These are phyloP conservation scores for Lyophyllum atratum DNA, from an alignment of 768 basidiomycete species.

Conservation along the genomic window DNA sequence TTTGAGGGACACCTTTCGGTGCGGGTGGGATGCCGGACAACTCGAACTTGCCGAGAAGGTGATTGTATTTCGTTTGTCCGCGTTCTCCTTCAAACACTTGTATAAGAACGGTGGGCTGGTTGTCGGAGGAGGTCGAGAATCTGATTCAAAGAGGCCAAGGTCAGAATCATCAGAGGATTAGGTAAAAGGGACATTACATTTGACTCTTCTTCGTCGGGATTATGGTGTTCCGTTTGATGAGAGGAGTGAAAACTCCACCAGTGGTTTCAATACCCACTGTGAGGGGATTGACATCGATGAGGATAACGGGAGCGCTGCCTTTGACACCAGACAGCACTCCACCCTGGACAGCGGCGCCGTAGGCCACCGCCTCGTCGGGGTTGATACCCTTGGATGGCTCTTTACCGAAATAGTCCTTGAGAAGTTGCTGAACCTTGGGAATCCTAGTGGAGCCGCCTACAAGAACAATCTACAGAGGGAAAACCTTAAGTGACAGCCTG, in stretches of 20 bases:
- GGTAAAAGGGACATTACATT: slow-evolving; percentile 27
- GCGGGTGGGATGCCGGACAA: slow-evolving; percentile 88
- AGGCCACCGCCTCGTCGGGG: slow-evolving; percentile 75
- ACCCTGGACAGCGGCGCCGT: slow-evolving; percentile 72
- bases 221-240: slow-evolving; percentile 50
- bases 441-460: slow-evolving; percentile 74
- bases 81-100: slow-evolving; percentile 92
- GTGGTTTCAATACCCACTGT: slow-evolving; percentile 66
- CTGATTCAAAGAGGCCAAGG: slow-evolving; percentile 15
- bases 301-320: slow-evolving; percentile 51
- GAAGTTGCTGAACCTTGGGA: slow-evolving; percentile 66
- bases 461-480: slow-evolving; percentile 37
- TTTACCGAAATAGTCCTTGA: slow-evolving; percentile 69
- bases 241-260: slow-evolving; percentile 59
- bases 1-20: slow-evolving; percentile 86
- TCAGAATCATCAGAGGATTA: not conserved
- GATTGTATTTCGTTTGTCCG: slow-evolving; percentile 87
- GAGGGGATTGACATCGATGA: slow-evolving; percentile 60
- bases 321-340: slow-evolving; percentile 64
- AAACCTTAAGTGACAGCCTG: not conserved
- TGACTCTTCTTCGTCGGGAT: slow-evolving; percentile 55
- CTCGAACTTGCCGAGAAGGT: slow-evolving; percentile 88
- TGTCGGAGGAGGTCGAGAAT: slow-evolving; percentile 90
- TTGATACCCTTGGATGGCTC: slow-evolving; percentile 69
- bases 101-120: slow-evolving; percentile 87